Evolutionary conservation across 352 stramenopile genomes (phyloP).

Genomic region (Globisporangium megalacanthum): DNA sequence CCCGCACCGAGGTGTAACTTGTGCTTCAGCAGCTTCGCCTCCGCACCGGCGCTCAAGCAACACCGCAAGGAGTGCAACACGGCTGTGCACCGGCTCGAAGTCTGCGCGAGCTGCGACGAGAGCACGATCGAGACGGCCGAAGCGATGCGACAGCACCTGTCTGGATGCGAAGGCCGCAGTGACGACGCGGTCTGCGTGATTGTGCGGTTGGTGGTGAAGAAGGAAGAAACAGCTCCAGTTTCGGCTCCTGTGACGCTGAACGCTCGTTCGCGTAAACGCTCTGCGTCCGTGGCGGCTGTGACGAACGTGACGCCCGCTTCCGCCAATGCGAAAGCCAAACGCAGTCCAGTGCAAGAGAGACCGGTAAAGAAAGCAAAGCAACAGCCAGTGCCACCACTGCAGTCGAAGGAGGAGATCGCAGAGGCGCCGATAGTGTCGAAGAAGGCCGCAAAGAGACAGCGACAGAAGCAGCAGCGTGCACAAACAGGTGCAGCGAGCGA

Average conservation of each 20-base stretch:
- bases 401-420: background rate
- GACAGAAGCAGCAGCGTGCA: background rate
- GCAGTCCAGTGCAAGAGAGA: background rate
- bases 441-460: slow-evolving; percentile 10
- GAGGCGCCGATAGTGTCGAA: slow-evolving; percentile 3
- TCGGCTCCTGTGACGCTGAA: background rate
- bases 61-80: slow-evolving; percentile 42
- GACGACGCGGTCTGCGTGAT: slow-evolving; percentile 7
- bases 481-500: background rate
- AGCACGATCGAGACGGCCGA: slow-evolving; percentile 39
- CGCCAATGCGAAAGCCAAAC: background rate
- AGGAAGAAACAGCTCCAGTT: background rate
- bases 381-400: background rate
- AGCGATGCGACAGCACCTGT: slow-evolving; percentile 37
- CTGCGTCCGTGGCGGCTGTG: slow-evolving; percentile 10
- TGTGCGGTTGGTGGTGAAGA: slow-evolving; percentile 10
- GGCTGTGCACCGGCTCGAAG: slow-evolving; percentile 26
- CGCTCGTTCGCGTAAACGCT: slow-evolving; percentile 21
- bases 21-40: slow-evolving; percentile 43
- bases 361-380: slow-evolving; percentile 16
- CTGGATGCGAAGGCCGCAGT: slow-evolving; percentile 20
- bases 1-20: slow-evolving; percentile 41
- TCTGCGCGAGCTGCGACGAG: slow-evolving; percentile 41
- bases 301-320: slow-evolving; percentile 2
- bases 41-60: slow-evolving; percentile 24